These are phyloP conservation scores for Hypoxylon lienhwacheense DNA, from an alignment of 495 filamentous ascomycete species.

Conservation along the genomic window DNA sequence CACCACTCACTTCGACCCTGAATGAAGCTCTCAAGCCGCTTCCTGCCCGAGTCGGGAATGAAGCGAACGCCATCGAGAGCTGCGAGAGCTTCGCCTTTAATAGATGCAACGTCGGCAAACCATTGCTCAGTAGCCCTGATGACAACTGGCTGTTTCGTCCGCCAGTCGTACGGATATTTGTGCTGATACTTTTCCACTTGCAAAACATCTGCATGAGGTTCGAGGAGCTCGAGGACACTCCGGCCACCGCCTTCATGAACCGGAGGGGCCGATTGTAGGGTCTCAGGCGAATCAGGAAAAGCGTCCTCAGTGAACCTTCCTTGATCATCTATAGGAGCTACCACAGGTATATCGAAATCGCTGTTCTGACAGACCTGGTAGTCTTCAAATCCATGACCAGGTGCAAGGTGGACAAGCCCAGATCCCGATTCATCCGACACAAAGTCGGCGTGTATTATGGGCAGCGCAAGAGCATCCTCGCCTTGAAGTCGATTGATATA, in stretches of 20 bases:
- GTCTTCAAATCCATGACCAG: conserved; percentile 96
- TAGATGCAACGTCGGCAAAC: conserved; percentile 88
- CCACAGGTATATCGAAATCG: conserved; percentile 65
- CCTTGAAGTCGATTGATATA: conserved; percentile 70
- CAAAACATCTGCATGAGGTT: conserved; percentile 56
- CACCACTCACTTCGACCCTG: conserved; percentile 93
- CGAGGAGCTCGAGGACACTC: conserved; percentile 67
- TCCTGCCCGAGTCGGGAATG: conserved; percentile 69
- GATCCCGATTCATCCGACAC: conserved; percentile 86
- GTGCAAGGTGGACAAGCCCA: conserved; percentile 89
- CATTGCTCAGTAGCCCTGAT: conserved; percentile 92
- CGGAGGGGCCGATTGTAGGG: conserved; percentile 51
- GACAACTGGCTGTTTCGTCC: conserved; percentile 89
- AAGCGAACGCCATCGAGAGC: conserved; percentile 74
- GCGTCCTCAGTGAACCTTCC: conserved; percentile 78
- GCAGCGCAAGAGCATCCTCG: conserved; percentile 55
- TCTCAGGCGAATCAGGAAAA: conserved; percentile 63
- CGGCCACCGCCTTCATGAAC: conserved; percentile 61
- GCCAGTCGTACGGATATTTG: conserved; percentile 98
- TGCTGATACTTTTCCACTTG: conserved; percentile 70
- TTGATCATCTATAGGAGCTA: conserved; percentile 78
- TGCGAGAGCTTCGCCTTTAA: conserved; percentile 70
- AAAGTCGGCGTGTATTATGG: conserved; percentile 78
- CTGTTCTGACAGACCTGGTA: conserved; percentile 78
- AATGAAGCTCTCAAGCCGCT: conserved; percentile 79